Evolutionary conservation across 768 basidiomycete genomes (phyloP), one percentile per base, ranked within the genome.

Genomic region (Calocera viscosa): DNA sequence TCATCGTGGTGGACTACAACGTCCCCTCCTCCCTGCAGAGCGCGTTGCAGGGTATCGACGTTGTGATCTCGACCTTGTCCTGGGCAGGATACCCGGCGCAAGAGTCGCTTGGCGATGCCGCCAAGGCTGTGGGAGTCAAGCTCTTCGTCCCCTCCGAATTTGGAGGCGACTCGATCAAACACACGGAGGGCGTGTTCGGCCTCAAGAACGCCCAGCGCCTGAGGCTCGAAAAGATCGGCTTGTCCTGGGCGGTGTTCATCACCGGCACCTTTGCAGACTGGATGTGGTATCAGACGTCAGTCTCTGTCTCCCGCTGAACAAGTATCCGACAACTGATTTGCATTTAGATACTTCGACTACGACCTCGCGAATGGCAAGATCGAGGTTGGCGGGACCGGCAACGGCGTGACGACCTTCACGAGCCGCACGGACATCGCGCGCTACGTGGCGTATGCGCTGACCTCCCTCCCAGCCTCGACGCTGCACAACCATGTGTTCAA

Each of bases 81-180:
- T 22, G 63, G 71, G 7, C 49, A 69, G 30, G 69, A 67, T 1
- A 67, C 67, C 1, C 73, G 77, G 66, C 66, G 65, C 35, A 19
- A 64, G 24, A n/a, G n/a, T n/a, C n/a, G n/a, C 72, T 72, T 26
- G 69, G 72, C 0, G 74, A 75, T 5, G 74, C 75, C 10, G 72
- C 75, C 1, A 77, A 74, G 67, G 68, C 70, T 0, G 73, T 72
- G 1, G 70, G 69, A 22, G 75, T 73, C 22, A 71, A 75, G 38
- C 49, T 75, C 43, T 75, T 72, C 39, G 69, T 77, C 30, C 76
- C 76, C 1, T 76, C 75, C n/a, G 34, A 33, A 11, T 41, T 65
- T 8, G 74, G 74, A 1, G 35, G 35, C 7, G 35, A 38, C 14
- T 5, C 35, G 35, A 14, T 38, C 7, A 38, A 38, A 5, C 14